Percentiles rank a stretch among this genome's conserved stretches.
Evolutionary conservation across 148 eudicot species (phyloP).

Genomic region (Diospyros lotus): DNA sequence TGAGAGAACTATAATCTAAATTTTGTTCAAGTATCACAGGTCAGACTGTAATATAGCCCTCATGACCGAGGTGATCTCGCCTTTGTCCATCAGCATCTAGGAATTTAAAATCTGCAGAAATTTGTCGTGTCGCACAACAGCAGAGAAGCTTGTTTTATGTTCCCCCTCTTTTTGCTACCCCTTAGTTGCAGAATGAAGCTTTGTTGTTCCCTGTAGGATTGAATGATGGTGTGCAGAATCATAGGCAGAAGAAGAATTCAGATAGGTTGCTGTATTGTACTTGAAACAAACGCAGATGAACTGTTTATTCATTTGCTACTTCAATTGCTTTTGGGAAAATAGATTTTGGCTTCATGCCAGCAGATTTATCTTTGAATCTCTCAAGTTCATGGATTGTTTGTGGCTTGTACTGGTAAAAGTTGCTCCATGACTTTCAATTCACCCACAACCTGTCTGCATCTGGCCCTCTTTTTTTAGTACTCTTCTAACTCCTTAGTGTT

Average conservation of each 20-base stretch:
- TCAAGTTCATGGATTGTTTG: no score
- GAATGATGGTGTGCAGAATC: neutral
- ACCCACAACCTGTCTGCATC: no score
- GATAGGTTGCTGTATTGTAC: slow-evolving; percentile 9
- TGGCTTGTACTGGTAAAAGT: no score
- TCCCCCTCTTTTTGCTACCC: neutral
- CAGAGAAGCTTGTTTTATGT: neutral
- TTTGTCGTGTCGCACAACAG: neutral
- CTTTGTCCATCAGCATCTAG: neutral
- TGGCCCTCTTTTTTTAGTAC: no score
- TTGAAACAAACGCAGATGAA: no score
- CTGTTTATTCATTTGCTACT: neutral
- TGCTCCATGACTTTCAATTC: no score
- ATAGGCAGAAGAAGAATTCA: neutral
- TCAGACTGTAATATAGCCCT: neutral
- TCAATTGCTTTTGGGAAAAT: neutral
- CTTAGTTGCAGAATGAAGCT: neutral
- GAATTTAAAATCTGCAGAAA: neutral
- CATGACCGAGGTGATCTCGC: neutral
- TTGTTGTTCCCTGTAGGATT: slow-evolving; percentile 7
- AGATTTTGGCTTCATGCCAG: neutral
- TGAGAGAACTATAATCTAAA: slow-evolving; percentile 8
- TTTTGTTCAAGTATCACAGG: neutral
- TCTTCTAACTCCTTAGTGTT: no score
- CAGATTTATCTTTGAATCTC: no score